These are phyloP conservation scores for Pyrrhoderma lamaoense DNA, from an alignment of 1,284 basidiomycete species.

Conservation along the genomic window DNA sequence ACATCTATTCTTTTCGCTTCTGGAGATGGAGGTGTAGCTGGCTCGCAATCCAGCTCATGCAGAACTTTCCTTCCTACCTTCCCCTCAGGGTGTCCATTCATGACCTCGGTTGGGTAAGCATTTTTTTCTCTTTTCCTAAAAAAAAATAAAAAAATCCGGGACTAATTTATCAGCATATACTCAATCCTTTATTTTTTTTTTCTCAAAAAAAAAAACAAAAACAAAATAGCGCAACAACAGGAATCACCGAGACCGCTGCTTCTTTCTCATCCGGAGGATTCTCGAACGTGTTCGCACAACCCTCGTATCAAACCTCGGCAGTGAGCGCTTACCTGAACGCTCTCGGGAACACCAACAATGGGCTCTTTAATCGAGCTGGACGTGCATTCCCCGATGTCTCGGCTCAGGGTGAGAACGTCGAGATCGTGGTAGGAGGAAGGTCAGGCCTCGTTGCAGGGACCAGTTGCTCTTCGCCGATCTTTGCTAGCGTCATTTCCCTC, in stretches of 20 bases:
- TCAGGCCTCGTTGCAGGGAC: slow-evolving; percentile 30
- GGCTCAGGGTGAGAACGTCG: slow-evolving; percentile 30
- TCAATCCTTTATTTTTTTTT: too few species aligned
- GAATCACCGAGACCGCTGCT: slow-evolving; percentile 26
- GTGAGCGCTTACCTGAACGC: slow-evolving; percentile 25
- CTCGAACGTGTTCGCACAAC: slow-evolving; percentile 31
- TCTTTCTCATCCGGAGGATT: slow-evolving; percentile 36
- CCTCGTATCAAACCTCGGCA: slow-evolving; percentile 30
- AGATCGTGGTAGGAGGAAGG: slow-evolving; percentile 24
- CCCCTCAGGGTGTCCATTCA: slow-evolving; percentile 25
- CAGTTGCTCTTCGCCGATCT: slow-evolving; percentile 33
- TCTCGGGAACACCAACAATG: slow-evolving; percentile 28
- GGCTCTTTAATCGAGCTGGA: slow-evolving; percentile 31
- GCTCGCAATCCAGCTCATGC: slow-evolving; percentile 25
- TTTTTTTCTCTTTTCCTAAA: too few species aligned
- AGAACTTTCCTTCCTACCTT: slow-evolving; percentile 30
- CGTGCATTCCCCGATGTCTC: slow-evolving; percentile 39
- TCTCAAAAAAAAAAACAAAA: neutral
- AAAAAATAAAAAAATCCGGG: too few species aligned
- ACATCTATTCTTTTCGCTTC: slow-evolving; percentile 33
- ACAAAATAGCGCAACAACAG: slow-evolving; percentile 23
- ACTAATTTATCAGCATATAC: too few species aligned
- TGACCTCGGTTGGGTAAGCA: slow-evolving; percentile 24
- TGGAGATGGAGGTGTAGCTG: slow-evolving; percentile 34
- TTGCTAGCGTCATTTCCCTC: slow-evolving; percentile 33